phyloP scores from a whole-genome alignment of 345 rosid species.

The Hibiscus syriacus region DNA sequence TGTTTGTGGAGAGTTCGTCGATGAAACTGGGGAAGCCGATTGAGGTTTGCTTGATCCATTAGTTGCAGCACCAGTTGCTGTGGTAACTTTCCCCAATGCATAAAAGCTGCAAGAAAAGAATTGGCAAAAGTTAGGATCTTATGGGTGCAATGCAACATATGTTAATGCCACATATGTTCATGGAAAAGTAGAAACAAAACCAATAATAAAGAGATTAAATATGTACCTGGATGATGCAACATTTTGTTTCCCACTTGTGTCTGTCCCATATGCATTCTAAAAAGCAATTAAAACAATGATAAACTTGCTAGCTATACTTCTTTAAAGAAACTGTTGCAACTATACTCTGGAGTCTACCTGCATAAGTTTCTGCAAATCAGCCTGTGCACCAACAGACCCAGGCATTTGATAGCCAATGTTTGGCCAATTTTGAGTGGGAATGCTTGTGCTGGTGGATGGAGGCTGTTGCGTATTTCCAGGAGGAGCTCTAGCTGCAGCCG shows the following conservation, averaged over 20 bases:
- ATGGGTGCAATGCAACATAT: neutral
- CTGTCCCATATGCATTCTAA: conserved; percentile 44
- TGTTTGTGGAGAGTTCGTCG: conserved; percentile 41
- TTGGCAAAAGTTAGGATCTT: neutral
- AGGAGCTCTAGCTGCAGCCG: no score
- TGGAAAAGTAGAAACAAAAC: neutral
- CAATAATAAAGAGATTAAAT: neutral
- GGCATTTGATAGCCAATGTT: conserved; percentile 57
- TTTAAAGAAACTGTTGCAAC: conserved; percentile 3
- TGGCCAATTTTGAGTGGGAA: conserved; percentile 48
- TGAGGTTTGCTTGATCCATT: no score
- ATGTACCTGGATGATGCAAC: conserved; percentile 52
- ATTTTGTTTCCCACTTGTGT: conserved; percentile 31
- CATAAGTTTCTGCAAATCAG: no score
- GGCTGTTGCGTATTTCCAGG: no score
- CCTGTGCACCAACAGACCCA: conserved; percentile 51
- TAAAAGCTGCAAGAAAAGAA: conserved; percentile 38
- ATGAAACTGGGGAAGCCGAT: conserved; percentile 35
- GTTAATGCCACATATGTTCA: neutral
- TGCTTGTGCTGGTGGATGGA: conserved; percentile 40
- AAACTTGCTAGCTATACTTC: conserved; percentile 10
- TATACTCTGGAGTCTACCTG: conserved; percentile 38
- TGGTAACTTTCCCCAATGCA: conserved; percentile 37
- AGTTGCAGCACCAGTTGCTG: conserved; percentile 38
- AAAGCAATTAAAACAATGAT: conserved; percentile 7